Conservation (phyloP, 2,329 filamentous ascomycete species). For the Thyridium curvatum region DNA sequence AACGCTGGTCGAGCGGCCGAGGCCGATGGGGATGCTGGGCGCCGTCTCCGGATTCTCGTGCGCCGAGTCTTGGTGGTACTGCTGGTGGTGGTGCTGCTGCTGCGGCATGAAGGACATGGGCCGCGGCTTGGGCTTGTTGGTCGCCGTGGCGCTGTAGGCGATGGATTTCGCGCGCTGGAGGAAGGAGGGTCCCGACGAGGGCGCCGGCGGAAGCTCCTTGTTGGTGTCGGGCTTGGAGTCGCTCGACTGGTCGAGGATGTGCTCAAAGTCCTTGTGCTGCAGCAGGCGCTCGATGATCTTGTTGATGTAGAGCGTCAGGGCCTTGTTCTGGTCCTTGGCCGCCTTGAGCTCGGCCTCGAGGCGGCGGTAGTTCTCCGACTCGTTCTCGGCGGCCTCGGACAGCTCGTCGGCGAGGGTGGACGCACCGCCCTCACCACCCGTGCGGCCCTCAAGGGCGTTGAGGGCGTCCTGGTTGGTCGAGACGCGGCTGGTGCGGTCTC, state of each 20-base stretch:
- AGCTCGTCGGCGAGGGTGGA: slow-evolving; percentile 83
- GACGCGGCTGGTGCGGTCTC: slow-evolving; percentile 25
- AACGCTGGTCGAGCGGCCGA: slow-evolving; percentile 46
- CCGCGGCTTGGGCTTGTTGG: slow-evolving; percentile 38
- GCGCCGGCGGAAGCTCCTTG: slow-evolving; percentile 76
- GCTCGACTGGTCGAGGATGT: slow-evolving; percentile 78
- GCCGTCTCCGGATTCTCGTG: slow-evolving; percentile 64
- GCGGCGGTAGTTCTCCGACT: slow-evolving; percentile 55
- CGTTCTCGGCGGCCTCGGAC: slow-evolving; percentile 58
- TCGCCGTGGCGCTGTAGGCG: slow-evolving; percentile 32
- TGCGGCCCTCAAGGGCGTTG: slow-evolving; percentile 54
- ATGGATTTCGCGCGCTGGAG: slow-evolving; percentile 58
- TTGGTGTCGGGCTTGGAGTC: slow-evolving; percentile 60
- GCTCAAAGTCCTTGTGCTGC: slow-evolving; percentile 91
- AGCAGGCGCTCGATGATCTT: slow-evolving; percentile 95
- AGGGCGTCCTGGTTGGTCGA: slow-evolving; percentile 58
- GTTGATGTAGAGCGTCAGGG: slow-evolving; percentile 95
- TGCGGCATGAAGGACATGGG: slow-evolving; percentile 53
- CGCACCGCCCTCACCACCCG: slow-evolving; percentile 23
- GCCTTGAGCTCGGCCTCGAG: slow-evolving; percentile 74
- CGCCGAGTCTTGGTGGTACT: slow-evolving; percentile 12
- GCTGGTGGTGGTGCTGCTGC: slow-evolving; percentile 8
- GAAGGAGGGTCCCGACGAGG: slow-evolving; percentile 44
- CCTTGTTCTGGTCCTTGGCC: slow-evolving; percentile 92
- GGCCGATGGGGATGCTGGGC: slow-evolving; percentile 66